Evolutionary conservation across 768 basidiomycete genomes (phyloP).

Genomic region (Calocera cornea): DNA sequence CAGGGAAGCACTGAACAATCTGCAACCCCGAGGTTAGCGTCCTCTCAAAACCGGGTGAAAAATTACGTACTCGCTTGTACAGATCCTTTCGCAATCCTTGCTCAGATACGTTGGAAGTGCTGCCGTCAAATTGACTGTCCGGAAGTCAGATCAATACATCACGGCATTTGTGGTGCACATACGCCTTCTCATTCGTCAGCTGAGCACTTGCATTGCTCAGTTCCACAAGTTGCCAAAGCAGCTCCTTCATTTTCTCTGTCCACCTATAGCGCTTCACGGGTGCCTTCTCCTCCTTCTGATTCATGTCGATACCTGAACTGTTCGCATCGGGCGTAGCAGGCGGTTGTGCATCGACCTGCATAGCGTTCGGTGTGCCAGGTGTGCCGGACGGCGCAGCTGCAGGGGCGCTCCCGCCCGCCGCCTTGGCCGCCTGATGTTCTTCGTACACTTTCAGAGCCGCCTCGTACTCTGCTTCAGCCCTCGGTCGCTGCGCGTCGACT

Average conservation of each 20-base stretch:
- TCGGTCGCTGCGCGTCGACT: slow-evolving; percentile 25
- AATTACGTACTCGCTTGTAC: slow-evolving; percentile 52
- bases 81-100: slow-evolving; percentile 66
- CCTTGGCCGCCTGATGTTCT: slow-evolving; percentile 58
- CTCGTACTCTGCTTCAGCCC: slow-evolving; percentile 22
- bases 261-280: slow-evolving; percentile 65
- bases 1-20: slow-evolving; percentile 71
- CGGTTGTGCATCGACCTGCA: slow-evolving; percentile 9
- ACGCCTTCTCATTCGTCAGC: slow-evolving; percentile 27
- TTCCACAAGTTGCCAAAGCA: slow-evolving; percentile 68
- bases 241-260: slow-evolving; percentile 66
- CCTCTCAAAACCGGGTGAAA: not conserved
- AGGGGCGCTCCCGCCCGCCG: slow-evolving; percentile 48
- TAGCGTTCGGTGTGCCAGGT: not conserved
- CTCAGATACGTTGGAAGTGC: slow-evolving; percentile 44
- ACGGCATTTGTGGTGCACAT: too few relatives aligned
- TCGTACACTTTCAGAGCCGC: slow-evolving; percentile 57
- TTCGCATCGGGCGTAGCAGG: slow-evolving; percentile 15
- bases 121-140: slow-evolving; percentile 11
- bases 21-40: slow-evolving; percentile 17
- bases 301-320: slow-evolving; percentile 6
- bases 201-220: slow-evolving; percentile 74
- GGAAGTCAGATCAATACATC: too few relatives aligned
- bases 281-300: slow-evolving; percentile 35
- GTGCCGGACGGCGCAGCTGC: not conserved